These are phyloP conservation scores for Fusarium sp. DNA, from an alignment of 2,329 filamentous ascomycete species.

Conservation along the genomic window DNA sequence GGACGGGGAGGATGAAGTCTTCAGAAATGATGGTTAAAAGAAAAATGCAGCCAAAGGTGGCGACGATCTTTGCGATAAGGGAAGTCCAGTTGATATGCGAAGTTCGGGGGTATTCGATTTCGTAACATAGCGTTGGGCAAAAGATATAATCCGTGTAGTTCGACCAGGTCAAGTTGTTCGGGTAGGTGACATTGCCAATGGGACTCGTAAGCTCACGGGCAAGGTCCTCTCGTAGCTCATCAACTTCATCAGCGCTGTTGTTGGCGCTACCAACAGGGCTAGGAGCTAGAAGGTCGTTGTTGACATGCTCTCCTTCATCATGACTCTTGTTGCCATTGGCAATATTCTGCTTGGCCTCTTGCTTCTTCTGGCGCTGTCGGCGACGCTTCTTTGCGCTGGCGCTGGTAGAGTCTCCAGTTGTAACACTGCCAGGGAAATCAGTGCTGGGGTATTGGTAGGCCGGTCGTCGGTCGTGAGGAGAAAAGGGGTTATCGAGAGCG, in stretches of 20 bases:
- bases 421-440: slow-evolving; percentile 58
- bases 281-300: neutral
- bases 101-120: slow-evolving; percentile 92
- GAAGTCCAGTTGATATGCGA: slow-evolving; percentile 80
- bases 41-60: slow-evolving; percentile 96
- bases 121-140: slow-evolving; percentile 96
- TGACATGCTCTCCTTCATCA: slow-evolving; percentile 42
- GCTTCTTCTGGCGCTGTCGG: slow-evolving; percentile 32
- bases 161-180: slow-evolving; percentile 81
- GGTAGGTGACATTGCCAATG: slow-evolving; percentile 89
- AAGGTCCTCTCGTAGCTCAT: slow-evolving; percentile 82
- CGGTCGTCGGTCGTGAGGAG: slow-evolving; percentile 70
- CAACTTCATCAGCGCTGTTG: slow-evolving; percentile 62
- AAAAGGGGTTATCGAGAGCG: slow-evolving; percentile 79
- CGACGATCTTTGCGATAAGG: slow-evolving; percentile 84
- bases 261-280: slow-evolving; percentile 36
- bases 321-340: slow-evolving; percentile 42
- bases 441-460: slow-evolving; percentile 80
- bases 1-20: slow-evolving; percentile 93
- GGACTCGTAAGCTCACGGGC: slow-evolving; percentile 92
- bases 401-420: slow-evolving; percentile 36
- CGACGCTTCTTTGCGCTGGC: slow-evolving; percentile 41
- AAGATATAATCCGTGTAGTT: slow-evolving; percentile 91
- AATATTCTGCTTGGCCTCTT: slow-evolving; percentile 21
- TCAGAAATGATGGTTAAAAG: slow-evolving; percentile 90